Base-by-base conservation (phyloP, 192 early-diverging fungal species). In the Umbelopsis sp. region DNA sequence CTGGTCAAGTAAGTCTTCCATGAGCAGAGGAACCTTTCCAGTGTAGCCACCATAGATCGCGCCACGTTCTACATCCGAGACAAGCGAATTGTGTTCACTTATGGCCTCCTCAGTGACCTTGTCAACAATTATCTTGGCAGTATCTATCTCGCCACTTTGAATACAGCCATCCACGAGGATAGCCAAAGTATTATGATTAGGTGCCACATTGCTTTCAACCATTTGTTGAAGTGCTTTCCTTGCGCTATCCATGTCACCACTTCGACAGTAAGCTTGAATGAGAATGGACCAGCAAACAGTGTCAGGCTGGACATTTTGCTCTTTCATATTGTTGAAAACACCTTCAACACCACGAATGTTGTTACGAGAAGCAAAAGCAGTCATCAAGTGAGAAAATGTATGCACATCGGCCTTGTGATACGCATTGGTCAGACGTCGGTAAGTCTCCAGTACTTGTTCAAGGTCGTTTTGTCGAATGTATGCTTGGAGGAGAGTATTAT, bases 401-500 rank as follows among this genome's bases (percentile, higher is more conserved):
- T 84, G 73, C 29, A 72, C 75, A 65, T 82, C 80, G 49, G 76
- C 70, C 34, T 75, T 77, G 21, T 85, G 71, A 10, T 62, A 74
- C 11, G 74, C 69, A 14, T 72, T 69, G 8, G 79, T 47, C 83
- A 88, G 84, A 10, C 73, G 71, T 36, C 82, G 72, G 45, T 82
- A 88, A 32, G 79, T 82, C 21, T 72, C 66, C 7, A 81, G 66
- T 62, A 84, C 80, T 38, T 74, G 73, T 9, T 81, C 79, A 32
- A 84, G 34, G 22, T 85, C 83, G 7, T 80, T 77, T 0, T 74
- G 80, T 29, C 82, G 78, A 0, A 86, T 88, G 71, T 90, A 93
- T 0, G 92, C 93, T 66, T 88, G 84, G 51, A 99, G 84, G 59
- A 99, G 80, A 29, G 92, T 83, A 59, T 93, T 96, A 76, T 91